Evolutionary conservation across 306 rosid genomes (phyloP), one percentile per base, ranked within the genome.

Genomic region (Casuarina cunninghamiana): DNA sequence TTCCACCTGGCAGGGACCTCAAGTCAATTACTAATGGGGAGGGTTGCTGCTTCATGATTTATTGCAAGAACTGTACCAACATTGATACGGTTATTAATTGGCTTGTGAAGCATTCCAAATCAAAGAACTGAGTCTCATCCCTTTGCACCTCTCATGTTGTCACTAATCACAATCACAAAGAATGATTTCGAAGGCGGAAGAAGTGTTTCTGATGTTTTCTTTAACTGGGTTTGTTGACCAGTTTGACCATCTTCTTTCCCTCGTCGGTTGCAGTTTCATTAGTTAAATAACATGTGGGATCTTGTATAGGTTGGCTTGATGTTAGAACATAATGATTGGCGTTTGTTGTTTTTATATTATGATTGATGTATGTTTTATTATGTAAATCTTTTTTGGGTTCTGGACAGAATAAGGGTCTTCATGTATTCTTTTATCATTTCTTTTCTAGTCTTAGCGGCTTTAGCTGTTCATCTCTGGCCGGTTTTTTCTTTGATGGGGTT

Each of bases 21-120:
- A 87, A 86, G 85, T 87, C 89, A 48, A 78, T 93, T 69, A 77
- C 75, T 5, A 84, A 81, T 51, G 81, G 87, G 78, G 92, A 93
- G 79, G 90, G 88, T 75, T 86, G 91, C 76, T 93, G 93, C 86
- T 87, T 68, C 87, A 87, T 91, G 90, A 83, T 89, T 73, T 90
- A 96, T 1, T 87, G 91, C 89, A 86, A 90, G 89, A 91, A 78
- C 84, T 87, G 91, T 38, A 79, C 92, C 73, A 91, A 88, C 84
- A 86, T 86, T 45, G 91, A 86, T 60, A 77, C 85, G 2, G 89
- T 90, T 17, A 81, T 90, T n/a, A 88, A 87, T 26, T 89, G 92
- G 88, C 90, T 91, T 44, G 79, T 87, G 54, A 89, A 89, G 88
- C 91, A 87, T 84, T 91, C 92, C 3, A 89, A 88, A 86, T 78